These are phyloP conservation scores for Colletotrichum siamense DNA, from an alignment of 2,329 filamentous ascomycete species.

Conservation along the genomic window DNA sequence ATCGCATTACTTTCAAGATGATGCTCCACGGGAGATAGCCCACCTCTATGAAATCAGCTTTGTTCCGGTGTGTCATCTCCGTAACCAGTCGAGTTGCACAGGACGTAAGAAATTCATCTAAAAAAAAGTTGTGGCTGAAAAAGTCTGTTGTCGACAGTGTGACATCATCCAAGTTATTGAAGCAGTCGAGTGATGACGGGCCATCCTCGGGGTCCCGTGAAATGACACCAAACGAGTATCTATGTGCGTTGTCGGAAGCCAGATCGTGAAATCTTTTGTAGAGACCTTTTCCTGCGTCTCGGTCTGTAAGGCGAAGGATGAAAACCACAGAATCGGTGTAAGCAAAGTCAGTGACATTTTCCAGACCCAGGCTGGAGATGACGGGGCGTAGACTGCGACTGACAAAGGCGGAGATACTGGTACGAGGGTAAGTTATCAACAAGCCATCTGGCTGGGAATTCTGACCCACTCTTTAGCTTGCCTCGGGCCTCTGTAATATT, in stretches of 20 bases:
- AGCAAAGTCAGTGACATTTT: conserved; percentile 34
- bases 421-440: background rate
- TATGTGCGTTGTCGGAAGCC: conserved; percentile 42
- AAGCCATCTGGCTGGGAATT: conserved; percentile 23
- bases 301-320: conserved; percentile 40
- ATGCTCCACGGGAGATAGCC: background rate
- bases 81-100: conserved; percentile 45
- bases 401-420: conserved; percentile 6
- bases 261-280: conserved; percentile 33
- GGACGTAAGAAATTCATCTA: conserved; percentile 41
- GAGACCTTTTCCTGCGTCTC: conserved; percentile 30
- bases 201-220: background rate
- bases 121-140: conserved; percentile 31
- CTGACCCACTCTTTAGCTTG: conserved; percentile 37
- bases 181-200: conserved; percentile 37
- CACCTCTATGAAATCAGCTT: conserved; percentile 34
- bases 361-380: conserved; percentile 7
- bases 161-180: conserved; percentile 44
- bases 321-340: conserved; percentile 46
- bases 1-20: background rate
- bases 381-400: conserved; percentile 24
- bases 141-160: conserved; percentile 36
- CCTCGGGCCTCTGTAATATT: conserved; percentile 49
- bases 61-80: conserved; percentile 48
- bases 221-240: conserved; percentile 45